phyloP scores from a whole-genome alignment of 495 filamentous ascomycete genomes.

The Platismatia glauca region DNA sequence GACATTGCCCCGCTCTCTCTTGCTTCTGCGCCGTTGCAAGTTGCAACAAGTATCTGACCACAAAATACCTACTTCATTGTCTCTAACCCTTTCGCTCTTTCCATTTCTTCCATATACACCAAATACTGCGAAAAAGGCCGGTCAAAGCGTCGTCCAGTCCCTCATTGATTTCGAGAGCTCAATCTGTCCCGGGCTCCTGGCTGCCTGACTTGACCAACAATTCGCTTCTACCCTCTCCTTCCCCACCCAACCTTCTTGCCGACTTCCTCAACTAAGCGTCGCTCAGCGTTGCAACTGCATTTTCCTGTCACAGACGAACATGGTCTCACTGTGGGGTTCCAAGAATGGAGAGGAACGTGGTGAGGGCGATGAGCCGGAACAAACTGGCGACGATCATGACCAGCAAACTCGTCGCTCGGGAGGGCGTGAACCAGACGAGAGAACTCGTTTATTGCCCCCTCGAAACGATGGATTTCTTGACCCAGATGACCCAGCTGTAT shows the following conservation, averaged over 20 bases:
- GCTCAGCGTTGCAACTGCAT: neutral
- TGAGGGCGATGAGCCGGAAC: constrained; percentile 25
- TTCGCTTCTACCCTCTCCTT: neutral
- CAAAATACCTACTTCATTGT: neutral
- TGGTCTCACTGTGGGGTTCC: constrained; percentile 42
- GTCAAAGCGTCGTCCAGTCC: neutral
- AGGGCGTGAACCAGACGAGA: constrained; percentile 51
- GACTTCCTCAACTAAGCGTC: neutral
- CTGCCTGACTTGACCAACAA: constrained; percentile 5
- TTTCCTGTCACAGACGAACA: constrained; percentile 16
- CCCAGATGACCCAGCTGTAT: constrained; percentile 90
- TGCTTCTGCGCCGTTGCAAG: too few species aligned
- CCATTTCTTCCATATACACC: neutral
- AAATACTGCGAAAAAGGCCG: neutral
- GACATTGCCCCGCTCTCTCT: too few species aligned
- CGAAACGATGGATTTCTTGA: constrained; percentile 57
- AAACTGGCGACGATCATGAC: constrained; percentile 12
- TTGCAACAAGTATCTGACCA: too few species aligned
- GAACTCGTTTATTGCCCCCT: constrained; percentile 62
- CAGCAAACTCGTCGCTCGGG: constrained; percentile 18
- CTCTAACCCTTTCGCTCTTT: too few species aligned
- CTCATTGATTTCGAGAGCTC: neutral
- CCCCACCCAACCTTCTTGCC: neutral
- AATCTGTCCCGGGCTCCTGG: neutral
- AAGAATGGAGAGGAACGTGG: constrained; percentile 37